Percentiles rank a stretch among this genome's conserved stretches.
Evolutionary conservation across 2,329 filamentous ascomycete species (phyloP).

Genomic region (Colletotrichum simmondsii): DNA sequence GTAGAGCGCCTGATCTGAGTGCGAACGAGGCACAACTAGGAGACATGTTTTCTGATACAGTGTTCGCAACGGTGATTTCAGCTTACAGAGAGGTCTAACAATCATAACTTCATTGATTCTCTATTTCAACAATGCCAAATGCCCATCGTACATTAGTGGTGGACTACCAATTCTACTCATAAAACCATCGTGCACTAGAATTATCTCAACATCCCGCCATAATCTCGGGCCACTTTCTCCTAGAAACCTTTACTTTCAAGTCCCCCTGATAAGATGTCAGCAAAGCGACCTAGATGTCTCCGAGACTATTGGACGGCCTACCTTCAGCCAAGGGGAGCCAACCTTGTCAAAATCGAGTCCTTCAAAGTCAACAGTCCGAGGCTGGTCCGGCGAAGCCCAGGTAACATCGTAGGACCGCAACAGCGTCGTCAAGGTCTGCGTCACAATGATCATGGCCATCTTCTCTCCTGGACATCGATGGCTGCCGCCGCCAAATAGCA

Average conservation of each 20-base stretch:
- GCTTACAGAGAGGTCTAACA: not conserved
- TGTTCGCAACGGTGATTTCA: not conserved
- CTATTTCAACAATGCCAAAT: not conserved
- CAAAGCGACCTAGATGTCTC: not conserved
- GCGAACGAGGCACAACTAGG: not conserved
- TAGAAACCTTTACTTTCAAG: not conserved
- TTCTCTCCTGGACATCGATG: slow-evolving; percentile 29
- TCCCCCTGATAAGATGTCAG: slow-evolving; percentile 1
- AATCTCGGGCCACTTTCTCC: not conserved
- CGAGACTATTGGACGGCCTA: not conserved
- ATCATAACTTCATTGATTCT: too few relatives aligned
- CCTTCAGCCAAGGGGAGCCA: slow-evolving; percentile 33
- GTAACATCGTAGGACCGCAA: slow-evolving; percentile 35
- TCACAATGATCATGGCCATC: slow-evolving; percentile 29
- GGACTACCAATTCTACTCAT: not conserved
- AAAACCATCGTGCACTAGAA: not conserved
- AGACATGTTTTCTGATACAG: not conserved
- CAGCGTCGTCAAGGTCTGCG: slow-evolving; percentile 26
- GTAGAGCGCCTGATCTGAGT: not conserved
- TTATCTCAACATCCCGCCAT: not conserved
- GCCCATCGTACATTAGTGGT: not conserved
- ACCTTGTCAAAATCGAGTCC: slow-evolving; percentile 33
- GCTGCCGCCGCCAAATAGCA: slow-evolving; percentile 16
- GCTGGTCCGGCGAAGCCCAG: slow-evolving; percentile 23
- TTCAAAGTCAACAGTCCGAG: slow-evolving; percentile 15